Base-by-base conservation (phyloP, 164 flowering plant species). In the Dillenia suffruticosa region DNA sequence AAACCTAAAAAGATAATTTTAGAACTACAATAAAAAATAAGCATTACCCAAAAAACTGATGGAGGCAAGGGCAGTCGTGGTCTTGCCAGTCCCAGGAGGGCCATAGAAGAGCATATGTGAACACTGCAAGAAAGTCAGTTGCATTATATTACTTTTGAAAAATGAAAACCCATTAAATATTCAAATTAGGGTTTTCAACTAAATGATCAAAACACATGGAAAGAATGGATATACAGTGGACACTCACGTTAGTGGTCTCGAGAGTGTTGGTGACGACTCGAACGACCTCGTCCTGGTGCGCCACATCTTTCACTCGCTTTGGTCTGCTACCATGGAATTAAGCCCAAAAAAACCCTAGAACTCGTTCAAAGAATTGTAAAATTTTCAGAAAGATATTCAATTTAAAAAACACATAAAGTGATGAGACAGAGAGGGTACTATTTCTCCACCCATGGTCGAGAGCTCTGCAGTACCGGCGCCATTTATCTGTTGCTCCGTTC, bases 371-470 rank as follows among this genome's bases (percentile, higher is more conserved):
- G 13, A n/a, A 51, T 11, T 8, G 44, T 15, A 17, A 22, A 40
- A 13, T 4, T 50, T 49, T 46, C 49, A 53, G 8, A 40, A 43
- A 57, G 45, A 13, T 5, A 12, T 6, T 46, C 19, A 8, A 16
- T 8, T 2, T 9, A 24, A 48, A 9, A n/a, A 13, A 46, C 49
- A 53, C 2, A 59, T 22, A 43, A 44, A 16, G 40, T 57, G 52
- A 53, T 48, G 11, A 16, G 19, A 13, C 44, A 24, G 57, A 49
- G 19, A 46, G 15, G 2, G 44, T 76, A 94, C 97, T 89, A 94
- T 91, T 94, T 91, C 73, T 94, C 97, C n/a, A 92, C 96, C 99
- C 97, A 94, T 51, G 86, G 99, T 50, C 89, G 97, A 45, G 92
- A 86, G 80, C 87, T 86, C 70, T 72, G 98, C 66, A 83, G 11